These are phyloP conservation scores for Diaporthe sp. DNA, from an alignment of 2,329 filamentous ascomycete species.

Conservation along the genomic window DNA sequence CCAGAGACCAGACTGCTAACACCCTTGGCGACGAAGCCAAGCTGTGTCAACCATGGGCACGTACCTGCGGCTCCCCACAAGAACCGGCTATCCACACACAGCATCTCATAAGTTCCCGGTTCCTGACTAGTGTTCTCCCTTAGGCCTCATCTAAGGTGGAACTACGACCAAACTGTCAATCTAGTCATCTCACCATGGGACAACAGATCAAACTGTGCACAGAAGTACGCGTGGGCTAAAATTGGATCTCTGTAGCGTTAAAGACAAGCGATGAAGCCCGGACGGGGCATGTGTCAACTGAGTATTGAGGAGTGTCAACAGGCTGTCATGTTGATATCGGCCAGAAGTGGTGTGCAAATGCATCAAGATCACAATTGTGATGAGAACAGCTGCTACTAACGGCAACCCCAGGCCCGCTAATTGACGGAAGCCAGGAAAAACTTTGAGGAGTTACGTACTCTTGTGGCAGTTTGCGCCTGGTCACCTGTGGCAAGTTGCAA, in stretches of 20 bases:
- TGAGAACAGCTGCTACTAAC: accelerated
- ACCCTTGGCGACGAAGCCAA: not conserved
- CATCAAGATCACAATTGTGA: no score
- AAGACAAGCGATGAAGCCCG: not conserved
- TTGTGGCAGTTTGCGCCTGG: not conserved
- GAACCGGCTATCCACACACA: not conserved
- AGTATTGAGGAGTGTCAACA: not conserved
- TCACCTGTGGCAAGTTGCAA: no score
- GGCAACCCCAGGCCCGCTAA: accelerated
- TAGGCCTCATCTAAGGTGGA: not conserved
- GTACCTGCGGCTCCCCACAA: not conserved
- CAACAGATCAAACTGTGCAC: not conserved
- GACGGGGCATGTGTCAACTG: not conserved
- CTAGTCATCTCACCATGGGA: not conserved
- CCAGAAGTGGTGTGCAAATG: not conserved
- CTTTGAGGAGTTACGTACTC: accelerated
- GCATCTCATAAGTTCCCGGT: not conserved
- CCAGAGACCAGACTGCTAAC: not conserved
- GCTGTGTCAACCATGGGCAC: not conserved
- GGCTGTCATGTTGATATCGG: not conserved
- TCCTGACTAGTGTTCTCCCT: not conserved
- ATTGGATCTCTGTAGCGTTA: not conserved
- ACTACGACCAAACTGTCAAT: not conserved
- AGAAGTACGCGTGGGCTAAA: no score
- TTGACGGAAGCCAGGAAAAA: not conserved